phyloP scores from a whole-genome alignment of 176 grass and related monocot species.

The Cenchrus americanus region DNA sequence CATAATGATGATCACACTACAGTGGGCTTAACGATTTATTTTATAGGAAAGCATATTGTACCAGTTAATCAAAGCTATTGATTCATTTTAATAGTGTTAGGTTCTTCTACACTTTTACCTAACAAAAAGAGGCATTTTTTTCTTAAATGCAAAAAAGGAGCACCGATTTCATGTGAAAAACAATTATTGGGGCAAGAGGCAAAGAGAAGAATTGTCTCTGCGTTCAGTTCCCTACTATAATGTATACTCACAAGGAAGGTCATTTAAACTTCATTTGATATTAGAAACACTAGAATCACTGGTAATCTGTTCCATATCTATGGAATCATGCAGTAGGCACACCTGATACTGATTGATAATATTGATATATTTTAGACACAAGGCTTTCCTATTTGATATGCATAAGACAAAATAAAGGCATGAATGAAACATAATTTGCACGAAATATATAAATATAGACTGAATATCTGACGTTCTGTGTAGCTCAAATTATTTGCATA shows the following conservation, averaged over 20 bases:
- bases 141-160: too few species aligned
- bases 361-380: slow-evolving; percentile 8
- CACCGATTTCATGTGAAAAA: slow-evolving; percentile 7
- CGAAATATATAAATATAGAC: background rate
- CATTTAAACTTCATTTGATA: background rate
- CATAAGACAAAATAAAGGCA: background rate
- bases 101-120: background rate
- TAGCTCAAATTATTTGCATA: background rate
- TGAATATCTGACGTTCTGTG: background rate
- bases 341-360: background rate
- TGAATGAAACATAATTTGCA: background rate
- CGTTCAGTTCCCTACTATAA: background rate
- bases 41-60: background rate
- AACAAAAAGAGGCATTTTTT: background rate
- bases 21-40: background rate
- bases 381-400: background rate
- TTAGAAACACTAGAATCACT: slow-evolving; percentile 24
- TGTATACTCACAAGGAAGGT: background rate
- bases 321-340: background rate
- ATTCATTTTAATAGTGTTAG: slow-evolving; percentile 4
- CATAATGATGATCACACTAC: background rate
- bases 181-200: background rate
- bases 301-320: background rate
- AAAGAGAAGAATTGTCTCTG: background rate
- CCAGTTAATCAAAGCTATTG: background rate